These are phyloP conservation scores for Phaffomyces antillensis DNA, from an alignment of 805 yeast species.

Conservation along the genomic window DNA sequence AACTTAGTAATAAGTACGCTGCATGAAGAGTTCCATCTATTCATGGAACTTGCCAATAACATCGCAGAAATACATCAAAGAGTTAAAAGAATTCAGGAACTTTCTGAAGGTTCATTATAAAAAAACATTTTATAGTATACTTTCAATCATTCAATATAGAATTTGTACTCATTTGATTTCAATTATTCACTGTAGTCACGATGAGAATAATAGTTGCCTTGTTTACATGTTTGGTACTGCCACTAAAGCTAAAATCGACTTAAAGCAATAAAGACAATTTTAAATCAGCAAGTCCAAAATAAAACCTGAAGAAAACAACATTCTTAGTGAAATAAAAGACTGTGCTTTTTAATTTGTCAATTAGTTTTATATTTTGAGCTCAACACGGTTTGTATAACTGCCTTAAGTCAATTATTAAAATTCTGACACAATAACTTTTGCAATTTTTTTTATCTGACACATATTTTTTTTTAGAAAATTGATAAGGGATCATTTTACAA, in stretches of 20 bases:
- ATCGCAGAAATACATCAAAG: conserved; percentile 64
- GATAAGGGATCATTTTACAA: neutral
- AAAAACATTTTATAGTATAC: neutral
- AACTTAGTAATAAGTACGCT: conserved; percentile 53
- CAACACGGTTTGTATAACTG: no score
- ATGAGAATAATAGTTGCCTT: no score
- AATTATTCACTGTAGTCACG: no score
- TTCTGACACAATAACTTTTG: neutral
- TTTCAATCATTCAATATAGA: neutral
- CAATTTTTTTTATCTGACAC: neutral
- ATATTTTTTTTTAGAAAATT: neutral
- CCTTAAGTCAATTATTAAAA: neutral
- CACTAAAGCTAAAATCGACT: no score
- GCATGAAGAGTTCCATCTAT: conserved; percentile 59
- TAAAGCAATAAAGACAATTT: no score
- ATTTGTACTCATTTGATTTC: no score
- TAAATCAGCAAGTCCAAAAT: no score
- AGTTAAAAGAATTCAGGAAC: conserved; percentile 27
- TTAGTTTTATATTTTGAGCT: no score
- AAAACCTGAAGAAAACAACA: no score
- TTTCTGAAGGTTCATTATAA: conserved; percentile 11
- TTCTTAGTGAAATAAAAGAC: no score
- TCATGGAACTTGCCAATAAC: conserved; percentile 69
- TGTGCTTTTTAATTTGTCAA: no score
- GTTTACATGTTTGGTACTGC: no score